phyloP scores from a whole-genome alignment of 176 grass and related monocot species.

The Musa acuminata region DNA sequence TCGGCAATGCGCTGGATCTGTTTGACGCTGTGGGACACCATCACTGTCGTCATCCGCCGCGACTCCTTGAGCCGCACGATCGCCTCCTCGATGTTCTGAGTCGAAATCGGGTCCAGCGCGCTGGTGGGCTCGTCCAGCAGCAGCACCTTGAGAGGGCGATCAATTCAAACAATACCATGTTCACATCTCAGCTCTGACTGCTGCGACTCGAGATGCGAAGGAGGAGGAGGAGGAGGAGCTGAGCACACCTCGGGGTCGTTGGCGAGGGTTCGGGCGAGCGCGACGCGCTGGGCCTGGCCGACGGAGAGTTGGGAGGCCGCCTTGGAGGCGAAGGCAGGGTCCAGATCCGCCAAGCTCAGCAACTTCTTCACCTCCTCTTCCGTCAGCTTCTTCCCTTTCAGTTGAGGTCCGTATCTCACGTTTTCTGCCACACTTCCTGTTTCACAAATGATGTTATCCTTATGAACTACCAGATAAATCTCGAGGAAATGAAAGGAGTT shows the following conservation, averaged over 20 bases:
- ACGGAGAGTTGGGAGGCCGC: constrained; percentile 61
- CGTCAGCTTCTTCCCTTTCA: constrained; percentile 59
- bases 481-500: no score
- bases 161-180: no score
- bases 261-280: constrained; percentile 75
- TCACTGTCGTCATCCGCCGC: constrained; percentile 56
- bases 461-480: no score
- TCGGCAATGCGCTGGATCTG: constrained; percentile 93
- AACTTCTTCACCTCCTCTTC: constrained; percentile 54
- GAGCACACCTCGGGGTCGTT: constrained; percentile 66
- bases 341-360: constrained; percentile 51
- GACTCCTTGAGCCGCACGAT: constrained; percentile 73
- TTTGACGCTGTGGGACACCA: constrained; percentile 94
- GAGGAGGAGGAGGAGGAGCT: no score
- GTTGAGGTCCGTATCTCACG: constrained; percentile 64
- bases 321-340: constrained; percentile 42
- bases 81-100: constrained; percentile 90
- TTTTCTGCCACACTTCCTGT: constrained; percentile 80
- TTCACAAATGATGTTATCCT: no score
- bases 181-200: no score
- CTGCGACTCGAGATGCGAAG: no score
- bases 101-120: constrained; percentile 88
- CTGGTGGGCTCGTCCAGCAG: constrained; percentile 85
- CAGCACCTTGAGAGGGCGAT: constrained; percentile 38
- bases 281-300: constrained; percentile 90